Evolutionary conservation across 2,329 filamentous ascomycete genomes (phyloP).

Genomic region (Hypoxylon sp.): DNA sequence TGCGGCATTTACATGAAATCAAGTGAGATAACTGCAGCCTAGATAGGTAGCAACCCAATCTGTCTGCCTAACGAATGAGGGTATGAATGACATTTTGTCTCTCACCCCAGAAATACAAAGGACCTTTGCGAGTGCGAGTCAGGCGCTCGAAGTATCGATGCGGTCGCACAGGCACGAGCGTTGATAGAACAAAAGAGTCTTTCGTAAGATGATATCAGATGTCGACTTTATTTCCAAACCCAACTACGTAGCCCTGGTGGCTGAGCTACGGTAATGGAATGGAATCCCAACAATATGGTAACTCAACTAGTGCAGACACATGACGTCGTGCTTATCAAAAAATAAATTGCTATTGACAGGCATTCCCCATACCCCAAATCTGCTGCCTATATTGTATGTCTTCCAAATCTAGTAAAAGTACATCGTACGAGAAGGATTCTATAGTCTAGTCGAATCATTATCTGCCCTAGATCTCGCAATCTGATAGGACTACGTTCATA

Average conservation of each 20-base stretch:
- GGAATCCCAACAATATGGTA: conserved; percentile 38
- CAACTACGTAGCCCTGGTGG: conserved; percentile 15
- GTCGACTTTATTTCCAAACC: conserved; percentile 3
- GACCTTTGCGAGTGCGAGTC: neutral
- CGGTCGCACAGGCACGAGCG: conserved; percentile 23
- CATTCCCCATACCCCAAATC: conserved; percentile 42
- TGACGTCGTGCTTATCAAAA: conserved; percentile 41
- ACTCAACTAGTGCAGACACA: conserved; percentile 20
- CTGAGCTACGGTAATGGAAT: conserved; percentile 19
- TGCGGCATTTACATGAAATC: conserved; percentile 39
- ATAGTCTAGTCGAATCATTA: conserved; percentile 8
- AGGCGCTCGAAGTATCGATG: conserved; percentile 10
- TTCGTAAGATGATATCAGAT: conserved; percentile 31
- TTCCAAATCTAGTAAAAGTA: conserved; percentile 13
- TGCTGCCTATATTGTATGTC: neutral
- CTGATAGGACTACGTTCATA: neutral
- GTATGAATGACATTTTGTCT: conserved; percentile 17
- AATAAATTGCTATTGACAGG: conserved; percentile 28
- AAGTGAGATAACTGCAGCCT: conserved; percentile 27
- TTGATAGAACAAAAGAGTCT: conserved; percentile 1
- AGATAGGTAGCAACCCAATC: conserved; percentile 22
- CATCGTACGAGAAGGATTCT: conserved; percentile 21
- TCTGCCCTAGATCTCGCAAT: conserved; percentile 2
- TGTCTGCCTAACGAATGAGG: conserved; percentile 14
- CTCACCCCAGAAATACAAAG: conserved; percentile 16